Evolutionary conservation across 164 flowering plant genomes (phyloP).

Genomic region (Macadamia integrifolia): DNA sequence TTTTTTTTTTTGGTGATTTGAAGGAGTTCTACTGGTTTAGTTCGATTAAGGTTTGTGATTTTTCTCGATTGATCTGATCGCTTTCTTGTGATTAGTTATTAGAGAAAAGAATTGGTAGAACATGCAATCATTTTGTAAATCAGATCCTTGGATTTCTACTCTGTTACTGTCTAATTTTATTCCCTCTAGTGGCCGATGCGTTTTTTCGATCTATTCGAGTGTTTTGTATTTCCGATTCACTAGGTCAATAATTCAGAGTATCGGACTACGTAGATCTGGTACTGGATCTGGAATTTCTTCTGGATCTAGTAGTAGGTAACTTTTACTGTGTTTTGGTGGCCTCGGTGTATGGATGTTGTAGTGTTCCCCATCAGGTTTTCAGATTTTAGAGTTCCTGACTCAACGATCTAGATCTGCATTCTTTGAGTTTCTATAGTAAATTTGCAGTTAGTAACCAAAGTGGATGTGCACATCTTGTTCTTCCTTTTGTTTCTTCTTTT

Average conservation of each 20-base stretch:
- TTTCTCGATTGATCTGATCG: no score
- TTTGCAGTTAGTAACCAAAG: not conserved
- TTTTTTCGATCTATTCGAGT: no score
- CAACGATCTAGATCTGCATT: not conserved
- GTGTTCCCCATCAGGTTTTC: not conserved
- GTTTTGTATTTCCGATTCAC: no score
- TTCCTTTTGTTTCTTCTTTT: not conserved
- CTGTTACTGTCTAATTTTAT: no score
- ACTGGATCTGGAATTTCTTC: not conserved
- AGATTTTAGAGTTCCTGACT: not conserved
- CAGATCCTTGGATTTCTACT: no score
- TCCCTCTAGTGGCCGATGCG: no score
- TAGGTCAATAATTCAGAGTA: not conserved
- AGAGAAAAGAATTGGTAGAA: no score
- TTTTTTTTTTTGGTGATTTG: not conserved
- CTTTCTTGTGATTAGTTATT: no score
- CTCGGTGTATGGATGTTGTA: not conserved
- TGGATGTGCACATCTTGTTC: not conserved
- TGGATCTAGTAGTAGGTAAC: not conserved
- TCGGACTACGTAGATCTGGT: slow-evolving; percentile 2
- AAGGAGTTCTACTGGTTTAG: not conserved
- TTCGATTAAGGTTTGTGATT: no score
- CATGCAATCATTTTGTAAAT: no score
- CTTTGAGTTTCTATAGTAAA: not conserved
- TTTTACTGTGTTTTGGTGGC: not conserved